Evolutionary conservation across 768 basidiomycete species (phyloP), one percentile per base, ranked within the genome.

Genomic region (Dioszegia hungarica): DNA sequence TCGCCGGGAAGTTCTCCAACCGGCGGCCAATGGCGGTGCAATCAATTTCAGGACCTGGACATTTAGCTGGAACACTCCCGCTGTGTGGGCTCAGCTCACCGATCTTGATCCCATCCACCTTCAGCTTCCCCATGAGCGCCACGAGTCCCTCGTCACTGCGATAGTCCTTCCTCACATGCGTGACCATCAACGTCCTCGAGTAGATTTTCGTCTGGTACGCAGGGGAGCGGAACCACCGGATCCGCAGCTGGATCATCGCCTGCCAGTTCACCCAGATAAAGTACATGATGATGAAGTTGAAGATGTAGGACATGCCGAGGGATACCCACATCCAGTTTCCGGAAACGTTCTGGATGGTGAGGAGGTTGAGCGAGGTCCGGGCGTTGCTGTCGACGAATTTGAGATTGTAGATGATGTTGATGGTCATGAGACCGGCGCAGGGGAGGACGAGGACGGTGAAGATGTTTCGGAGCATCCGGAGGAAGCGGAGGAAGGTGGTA

Each of bases 401-500:
- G 62, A 92, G 73, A 77, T 92, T 94, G 83, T 86, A 95, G 49
- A 83, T 72, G 68, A 88, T 79, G 72, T 98, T 90, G 78, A 97
- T 81, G 27, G 97, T 81, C 62, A 97, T 84, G 56, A 89, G 78
- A 0, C 85, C 85, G 56, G 54, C 58, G 31, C 59, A 60, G 19
- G 66, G 45, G 19, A 75, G 24, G 9, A 70, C 62, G n/a, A 75
- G 58, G 29, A 63, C 56, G 20, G 68, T 54, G 62, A 77, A 77
- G 27, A 71, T 47, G 57, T 61, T 59, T 29, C 90, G 86, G 71
- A 87, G 81, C 77, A 99, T 83, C 52, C 92, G 86, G 24, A 88
- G 82, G 76, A 98, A 97, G 25, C 94, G 87, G 22, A 99, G 83
- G 75, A 87, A 99, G 22, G 87, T 83, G 45, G 92, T 89, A 0